Evolutionary conservation across 495 filamentous ascomycete species (phyloP).

Genomic region (Annulohypoxylon maeteangense): DNA sequence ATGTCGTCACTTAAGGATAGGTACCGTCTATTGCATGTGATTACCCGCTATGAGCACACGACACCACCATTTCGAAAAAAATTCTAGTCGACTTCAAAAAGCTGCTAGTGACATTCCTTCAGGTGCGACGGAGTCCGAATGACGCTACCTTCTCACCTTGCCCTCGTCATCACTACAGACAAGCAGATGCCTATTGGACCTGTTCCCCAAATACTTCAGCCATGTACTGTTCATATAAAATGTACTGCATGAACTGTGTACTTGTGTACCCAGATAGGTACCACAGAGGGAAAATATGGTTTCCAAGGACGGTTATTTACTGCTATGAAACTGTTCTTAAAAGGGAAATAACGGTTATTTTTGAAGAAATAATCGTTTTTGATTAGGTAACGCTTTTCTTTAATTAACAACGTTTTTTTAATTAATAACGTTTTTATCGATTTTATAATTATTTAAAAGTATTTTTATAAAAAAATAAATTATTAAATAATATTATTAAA

Average conservation of each 20-base stretch:
- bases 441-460: too few relatives aligned
- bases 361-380: too few relatives aligned
- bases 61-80: conserved; percentile 18
- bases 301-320: too few relatives aligned
- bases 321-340: too few relatives aligned
- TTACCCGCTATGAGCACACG: conserved; percentile 42
- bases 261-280: neutral
- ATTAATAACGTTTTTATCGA: too few relatives aligned
- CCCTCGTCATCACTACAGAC: conserved; percentile 22
- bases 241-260: neutral
- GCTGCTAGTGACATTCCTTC: neutral
- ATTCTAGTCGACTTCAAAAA: neutral
- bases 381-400: too few relatives aligned
- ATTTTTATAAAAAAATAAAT: too few relatives aligned
- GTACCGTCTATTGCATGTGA: conserved; percentile 35
- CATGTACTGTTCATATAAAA: neutral
- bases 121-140: conserved; percentile 12
- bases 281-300: too few relatives aligned
- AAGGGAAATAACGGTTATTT: too few relatives aligned
- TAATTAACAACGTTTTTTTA: too few relatives aligned
- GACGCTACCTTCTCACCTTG: conserved; percentile 22
- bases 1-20: conserved; percentile 32
- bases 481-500: too few relatives aligned
- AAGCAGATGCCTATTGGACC: neutral
- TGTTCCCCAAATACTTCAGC: neutral